Base-by-base conservation (phyloP, 495 filamentous ascomycete species). In the Tetracladium marchalianum region DNA sequence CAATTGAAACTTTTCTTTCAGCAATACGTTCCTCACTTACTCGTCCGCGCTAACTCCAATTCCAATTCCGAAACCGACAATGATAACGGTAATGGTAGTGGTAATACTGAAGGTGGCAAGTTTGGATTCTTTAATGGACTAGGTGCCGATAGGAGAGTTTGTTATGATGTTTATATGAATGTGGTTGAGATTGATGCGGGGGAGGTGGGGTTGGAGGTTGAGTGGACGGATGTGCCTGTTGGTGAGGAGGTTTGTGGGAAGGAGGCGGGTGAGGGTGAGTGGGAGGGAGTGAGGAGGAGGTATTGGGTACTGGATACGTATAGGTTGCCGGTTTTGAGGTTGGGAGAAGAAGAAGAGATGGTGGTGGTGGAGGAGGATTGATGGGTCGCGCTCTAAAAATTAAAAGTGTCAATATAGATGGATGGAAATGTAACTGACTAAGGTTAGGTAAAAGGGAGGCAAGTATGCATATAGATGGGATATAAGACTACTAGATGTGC, bases 91-190 rank as follows among this genome's bases (percentile, higher is more conserved):
- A n/a, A 27, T 27, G 22, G 3, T 3, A 27, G 7, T 3, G 7
- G 7, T 27, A 7, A 7, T 27, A 82, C 84, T 57, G 66, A 73
- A 39, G 63, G 80, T 12, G 86, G 90, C 0, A 76, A 68, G 13
- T 98, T 93, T 67, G 79, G 88, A 16, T 97, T 95, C 68, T 98
- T 97, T 63, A 92, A 97, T 61, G 92, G 92, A 0, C 76, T 97
- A 49, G 92, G 92, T 0, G 92, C 93, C 5, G 92, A 98, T 69
- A 71, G 90, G 19, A 77, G 84, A 57, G 81, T 95, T 42, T 90
- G 86, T 61, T 95, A 96, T 58, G 92, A 97, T 70, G 89, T 97
- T 2, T 97, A 98, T 62, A 81, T 80, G 35, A 90, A 88, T 62
- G 87, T 98, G 7, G 77, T 83, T 11, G 92, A 97, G 67, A 79